phyloP scores from a whole-genome alignment of 1,284 basidiomycete genomes.

The Trametes pubescens region DNA sequence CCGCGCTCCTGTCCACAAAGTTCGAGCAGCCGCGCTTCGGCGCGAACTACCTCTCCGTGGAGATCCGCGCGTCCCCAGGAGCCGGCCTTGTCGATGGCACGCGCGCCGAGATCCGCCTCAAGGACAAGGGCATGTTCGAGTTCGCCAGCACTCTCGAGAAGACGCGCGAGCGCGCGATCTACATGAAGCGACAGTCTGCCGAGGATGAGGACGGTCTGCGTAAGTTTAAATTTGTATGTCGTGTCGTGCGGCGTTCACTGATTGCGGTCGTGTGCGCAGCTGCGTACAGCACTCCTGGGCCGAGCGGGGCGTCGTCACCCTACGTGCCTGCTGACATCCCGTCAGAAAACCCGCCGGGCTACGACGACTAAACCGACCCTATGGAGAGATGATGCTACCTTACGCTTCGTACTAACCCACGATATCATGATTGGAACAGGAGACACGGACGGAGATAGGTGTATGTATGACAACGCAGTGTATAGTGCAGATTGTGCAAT shows the following conservation, averaged over 20 bases:
- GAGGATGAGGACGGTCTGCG: slow-evolving; percentile 70
- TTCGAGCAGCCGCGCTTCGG: slow-evolving; percentile 80
- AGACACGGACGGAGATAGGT: not conserved
- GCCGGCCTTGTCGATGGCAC: slow-evolving; percentile 73
- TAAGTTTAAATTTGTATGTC: slow-evolving; percentile 40
- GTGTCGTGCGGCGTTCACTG: not conserved
- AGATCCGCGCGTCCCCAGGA: slow-evolving; percentile 68
- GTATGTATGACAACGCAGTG: not conserved
- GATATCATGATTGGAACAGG: not conserved
- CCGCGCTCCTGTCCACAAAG: slow-evolving; percentile 68
- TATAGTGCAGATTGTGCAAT: not conserved
- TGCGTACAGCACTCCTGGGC: slow-evolving; percentile 38
- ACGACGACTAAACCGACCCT: slow-evolving; percentile 51
- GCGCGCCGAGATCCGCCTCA: slow-evolving; percentile 64
- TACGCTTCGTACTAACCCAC: slow-evolving; percentile 4
- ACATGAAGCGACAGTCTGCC: slow-evolving; percentile 70
- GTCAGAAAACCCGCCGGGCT: slow-evolving; percentile 69
- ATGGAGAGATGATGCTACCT: not conserved
- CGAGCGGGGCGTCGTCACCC: slow-evolving; percentile 52
- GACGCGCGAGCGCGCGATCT: slow-evolving; percentile 75
- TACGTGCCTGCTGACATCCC: slow-evolving; percentile 46
- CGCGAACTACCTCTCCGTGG: slow-evolving; percentile 71
- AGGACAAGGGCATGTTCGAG: slow-evolving; percentile 71
- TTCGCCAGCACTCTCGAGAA: slow-evolving; percentile 78
- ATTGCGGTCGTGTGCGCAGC: slow-evolving; percentile 11